phyloP scores from a whole-genome alignment of 2,329 filamentous ascomycete species.

The Drechmeria coniospora region DNA sequence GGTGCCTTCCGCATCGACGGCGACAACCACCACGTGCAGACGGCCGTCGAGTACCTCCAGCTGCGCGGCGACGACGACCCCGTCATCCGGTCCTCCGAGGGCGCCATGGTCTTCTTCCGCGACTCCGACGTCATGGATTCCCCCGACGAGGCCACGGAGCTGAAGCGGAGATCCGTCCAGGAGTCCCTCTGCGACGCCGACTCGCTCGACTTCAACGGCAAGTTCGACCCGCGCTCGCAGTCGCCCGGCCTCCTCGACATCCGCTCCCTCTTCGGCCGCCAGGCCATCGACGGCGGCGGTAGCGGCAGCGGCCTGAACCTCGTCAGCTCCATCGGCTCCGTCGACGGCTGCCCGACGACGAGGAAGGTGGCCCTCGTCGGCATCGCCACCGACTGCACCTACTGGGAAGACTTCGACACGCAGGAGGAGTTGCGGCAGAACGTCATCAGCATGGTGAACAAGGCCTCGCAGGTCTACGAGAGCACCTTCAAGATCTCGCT shows the following conservation, averaged over 20 bases:
- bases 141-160: slow-evolving; percentile 34
- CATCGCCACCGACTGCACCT: slow-evolving; percentile 85
- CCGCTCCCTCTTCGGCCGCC: slow-evolving; percentile 54
- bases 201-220: slow-evolving; percentile 62
- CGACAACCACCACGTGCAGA: slow-evolving; percentile 77
- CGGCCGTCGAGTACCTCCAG: slow-evolving; percentile 55
- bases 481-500: slow-evolving; percentile 88
- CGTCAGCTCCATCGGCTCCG: slow-evolving; percentile 61
- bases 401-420: slow-evolving; percentile 56
- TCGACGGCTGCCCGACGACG: slow-evolving; percentile 74
- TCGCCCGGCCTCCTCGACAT: slow-evolving; percentile 40
- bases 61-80: slow-evolving; percentile 63
- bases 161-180: slow-evolving; percentile 41
- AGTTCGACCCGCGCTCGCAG: slow-evolving; percentile 48
- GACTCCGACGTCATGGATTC: slow-evolving; percentile 63
- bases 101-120: slow-evolving; percentile 82
- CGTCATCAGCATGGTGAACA: slow-evolving; percentile 71
- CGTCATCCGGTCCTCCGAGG: slow-evolving; percentile 37
- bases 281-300: slow-evolving; percentile 51
- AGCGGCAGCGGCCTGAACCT: slow-evolving; percentile 60
- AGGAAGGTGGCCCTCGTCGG: slow-evolving; percentile 84
- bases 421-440: slow-evolving; percentile 49
- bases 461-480: slow-evolving; percentile 78
- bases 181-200: slow-evolving; percentile 56
- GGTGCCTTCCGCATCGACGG: slow-evolving; percentile 71